These are phyloP conservation scores for Pseudocercospora pini-densiflorae DNA, from an alignment of 2,329 filamentous ascomycete species.

Conservation along the genomic window DNA sequence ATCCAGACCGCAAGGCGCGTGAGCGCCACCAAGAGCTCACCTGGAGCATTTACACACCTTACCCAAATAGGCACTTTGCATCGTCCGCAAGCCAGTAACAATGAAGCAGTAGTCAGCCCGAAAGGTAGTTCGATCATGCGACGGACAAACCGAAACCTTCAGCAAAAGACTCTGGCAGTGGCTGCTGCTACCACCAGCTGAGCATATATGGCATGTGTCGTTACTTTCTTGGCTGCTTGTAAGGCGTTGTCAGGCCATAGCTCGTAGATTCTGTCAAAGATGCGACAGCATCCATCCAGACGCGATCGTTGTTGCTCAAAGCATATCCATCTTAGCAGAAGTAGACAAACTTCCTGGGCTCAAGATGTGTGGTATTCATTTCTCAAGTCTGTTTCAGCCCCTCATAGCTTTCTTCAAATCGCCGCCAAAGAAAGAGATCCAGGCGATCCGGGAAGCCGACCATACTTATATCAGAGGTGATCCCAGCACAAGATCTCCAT, in stretches of 20 bases:
- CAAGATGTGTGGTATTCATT: neutral
- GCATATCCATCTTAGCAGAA: neutral
- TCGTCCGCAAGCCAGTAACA: neutral
- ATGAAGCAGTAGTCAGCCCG: neutral
- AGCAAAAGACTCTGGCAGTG: neutral
- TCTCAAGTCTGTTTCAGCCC: neutral
- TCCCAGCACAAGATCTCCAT: conserved; percentile 24
- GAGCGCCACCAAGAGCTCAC: neutral
- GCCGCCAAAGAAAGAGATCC: neutral
- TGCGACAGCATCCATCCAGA: neutral
- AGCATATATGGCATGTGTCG: neutral
- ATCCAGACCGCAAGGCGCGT: neutral
- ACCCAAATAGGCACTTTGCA: neutral
- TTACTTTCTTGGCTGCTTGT: neutral
- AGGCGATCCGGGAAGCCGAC: neutral
- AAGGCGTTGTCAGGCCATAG: neutral
- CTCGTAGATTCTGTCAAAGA: neutral
- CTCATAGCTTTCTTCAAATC: neutral
- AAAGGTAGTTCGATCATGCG: neutral
- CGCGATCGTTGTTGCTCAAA: neutral
- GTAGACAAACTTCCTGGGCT: too few relatives aligned
- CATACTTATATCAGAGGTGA: neutral
- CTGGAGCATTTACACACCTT: neutral
- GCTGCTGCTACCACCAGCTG: neutral
- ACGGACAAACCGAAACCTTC: neutral